Evolutionary conservation across 2,329 filamentous ascomycete genomes (phyloP).

Genomic region (Colletotrichum tropicicola): DNA sequence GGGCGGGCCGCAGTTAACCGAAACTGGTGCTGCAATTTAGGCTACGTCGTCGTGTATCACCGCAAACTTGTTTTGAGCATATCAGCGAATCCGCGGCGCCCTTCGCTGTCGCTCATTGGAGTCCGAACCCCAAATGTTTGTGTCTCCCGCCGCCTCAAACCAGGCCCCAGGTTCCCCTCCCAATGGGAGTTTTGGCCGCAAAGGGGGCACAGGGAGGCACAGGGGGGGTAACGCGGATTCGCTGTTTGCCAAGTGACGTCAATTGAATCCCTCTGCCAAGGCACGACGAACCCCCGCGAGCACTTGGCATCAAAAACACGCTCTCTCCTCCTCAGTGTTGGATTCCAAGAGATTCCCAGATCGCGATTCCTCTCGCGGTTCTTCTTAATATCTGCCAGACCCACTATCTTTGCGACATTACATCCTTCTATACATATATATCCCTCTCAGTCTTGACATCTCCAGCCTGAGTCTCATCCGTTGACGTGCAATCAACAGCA

Average conservation of each 20-base stretch:
- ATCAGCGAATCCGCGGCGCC: neutral
- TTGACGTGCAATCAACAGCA: neutral
- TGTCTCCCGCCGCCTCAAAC: neutral
- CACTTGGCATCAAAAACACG: conserved; percentile 10
- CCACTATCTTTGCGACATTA: neutral
- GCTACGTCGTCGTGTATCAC: neutral
- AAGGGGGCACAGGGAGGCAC: neutral
- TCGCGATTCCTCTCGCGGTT: neutral
- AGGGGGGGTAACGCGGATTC: neutral
- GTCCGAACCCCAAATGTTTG: neutral
- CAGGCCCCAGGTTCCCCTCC: neutral
- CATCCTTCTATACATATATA: neutral
- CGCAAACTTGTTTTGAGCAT: conserved; percentile 7
- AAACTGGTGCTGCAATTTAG: conserved; percentile 1
- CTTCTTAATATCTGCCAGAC: neutral
- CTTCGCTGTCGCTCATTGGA: neutral
- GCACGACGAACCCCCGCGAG: conserved; percentile 4
- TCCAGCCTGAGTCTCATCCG: neutral
- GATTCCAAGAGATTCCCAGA: neutral
- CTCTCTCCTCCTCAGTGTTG: neutral
- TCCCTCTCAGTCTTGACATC: neutral
- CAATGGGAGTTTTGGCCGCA: neutral
- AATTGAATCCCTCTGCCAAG: conserved; percentile 4
- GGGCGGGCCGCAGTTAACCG: neutral
- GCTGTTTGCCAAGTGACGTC: conserved; percentile 13